Base-by-base conservation (phyloP, 23 red algal species). In the Gracilaria domingensis region DNA sequence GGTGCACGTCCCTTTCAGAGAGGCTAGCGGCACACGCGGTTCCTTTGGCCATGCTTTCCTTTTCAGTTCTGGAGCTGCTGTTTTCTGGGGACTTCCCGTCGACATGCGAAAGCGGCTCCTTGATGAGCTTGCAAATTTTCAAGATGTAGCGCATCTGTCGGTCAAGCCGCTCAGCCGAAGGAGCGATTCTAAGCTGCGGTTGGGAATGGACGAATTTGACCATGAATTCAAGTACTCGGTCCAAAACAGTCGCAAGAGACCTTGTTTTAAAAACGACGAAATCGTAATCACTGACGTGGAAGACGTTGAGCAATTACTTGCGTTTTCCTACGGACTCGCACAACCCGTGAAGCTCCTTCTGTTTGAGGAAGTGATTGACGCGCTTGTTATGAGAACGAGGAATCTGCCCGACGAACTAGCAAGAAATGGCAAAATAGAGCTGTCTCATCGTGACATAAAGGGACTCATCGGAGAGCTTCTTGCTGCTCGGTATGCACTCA, bases 251-350 rank as follows among this genome's bases (percentile, higher is more conserved):
- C 83, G 88, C n/a, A 88, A 39, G 16, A 79, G 60, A 54, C 42
- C 95, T 24, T 66, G 65, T 6, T 93, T 98, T 38, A 79, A 80
- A 36, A 94, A 96, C 47, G 97, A 98, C 81, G 79, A 82, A 33
- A 93, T 98, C 75, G 78, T 91, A 48, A 47, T 98, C 25, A 57
- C 82, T 16, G 75, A 91, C 25, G 88, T 78, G 35, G 81, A 75
- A 18, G 88, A 96, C 64, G 84, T 74, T 6, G 47, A 64, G 13
- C 82, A 92, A 42, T 26, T 98, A 85, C 47, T 98, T 25, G 97
- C 97, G n/a, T 69, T 98, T 21, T 96, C 93, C 8, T 98, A 94
- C 79, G 93, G 97, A 24, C 87, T 98, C 28, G 97, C 97, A 29
- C 97, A 98, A 66, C 93, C 93, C 33, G 94, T 92, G 18, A 95